Conservation (phyloP, 2,329 filamentous ascomycete genomes). For the Hypoxylon rubiginosum region DNA sequence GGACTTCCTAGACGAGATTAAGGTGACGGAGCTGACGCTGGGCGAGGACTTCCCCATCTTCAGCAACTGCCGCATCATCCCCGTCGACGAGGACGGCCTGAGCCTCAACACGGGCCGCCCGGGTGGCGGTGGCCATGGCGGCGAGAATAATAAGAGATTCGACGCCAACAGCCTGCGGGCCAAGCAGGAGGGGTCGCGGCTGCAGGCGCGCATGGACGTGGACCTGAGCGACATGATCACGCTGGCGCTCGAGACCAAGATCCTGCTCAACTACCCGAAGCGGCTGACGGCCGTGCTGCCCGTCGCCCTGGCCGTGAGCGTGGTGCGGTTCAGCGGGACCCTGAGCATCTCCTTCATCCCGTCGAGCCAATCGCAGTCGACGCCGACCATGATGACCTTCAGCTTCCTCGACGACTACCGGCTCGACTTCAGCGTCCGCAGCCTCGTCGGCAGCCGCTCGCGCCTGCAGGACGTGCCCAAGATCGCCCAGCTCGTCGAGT, state of each 20-base stretch:
- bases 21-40: constrained; percentile 91
- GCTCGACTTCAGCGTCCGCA: constrained; percentile 84
- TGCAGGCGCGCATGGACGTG: constrained; percentile 97
- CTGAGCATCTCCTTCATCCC: constrained; percentile 94
- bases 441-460: constrained; percentile 82
- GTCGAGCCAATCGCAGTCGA: constrained; percentile 74
- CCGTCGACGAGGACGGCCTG: constrained; percentile 83
- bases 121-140: too few species aligned
- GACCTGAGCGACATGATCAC: constrained; percentile 97
- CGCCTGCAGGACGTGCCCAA: constrained; percentile 88
- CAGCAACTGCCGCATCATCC: constrained; percentile 96
- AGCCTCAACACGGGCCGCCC: constrained; percentile 60
- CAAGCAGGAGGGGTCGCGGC: constrained; percentile 74
- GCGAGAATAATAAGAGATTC: constrained; percentile 64
- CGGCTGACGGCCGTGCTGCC: constrained; percentile 89
- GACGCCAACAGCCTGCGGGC: constrained; percentile 62
- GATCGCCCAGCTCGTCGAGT: constrained; percentile 86
- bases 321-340: constrained; percentile 95
- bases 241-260: constrained; percentile 91
- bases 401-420: constrained; percentile 93
- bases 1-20: constrained; percentile 93
- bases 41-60: constrained; percentile 99
- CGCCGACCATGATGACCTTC: constrained; percentile 91
- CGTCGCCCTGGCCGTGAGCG: constrained; percentile 89
- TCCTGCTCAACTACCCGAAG: constrained; percentile 95